Base-by-base conservation (phyloP, 768 basidiomycete species). In the Russula brevipes region DNA sequence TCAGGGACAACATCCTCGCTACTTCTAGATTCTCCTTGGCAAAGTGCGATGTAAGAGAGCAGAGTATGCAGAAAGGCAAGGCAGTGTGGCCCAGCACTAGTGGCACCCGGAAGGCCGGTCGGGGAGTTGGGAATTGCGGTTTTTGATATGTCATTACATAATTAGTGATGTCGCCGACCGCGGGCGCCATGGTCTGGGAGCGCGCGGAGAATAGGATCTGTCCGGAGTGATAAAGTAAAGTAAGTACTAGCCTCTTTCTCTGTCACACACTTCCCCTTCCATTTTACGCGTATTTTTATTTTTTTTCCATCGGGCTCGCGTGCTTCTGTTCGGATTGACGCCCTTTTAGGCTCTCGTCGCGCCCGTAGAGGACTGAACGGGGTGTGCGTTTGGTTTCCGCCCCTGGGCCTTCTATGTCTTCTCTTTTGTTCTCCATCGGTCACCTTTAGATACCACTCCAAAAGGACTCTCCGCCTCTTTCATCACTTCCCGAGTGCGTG, bases 241-340 rank as follows among this genome's bases (percentile, higher is more conserved):
- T 54, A 54, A 38, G 45, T 46, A 54, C 53, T 61, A 54, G 60
- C 6, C 59, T 39, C 16, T 54, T 60, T 54, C 7, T 42, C 10
- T 39, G 30, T 9, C 8, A 39, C 60, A 60, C 60, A 19, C 60
- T 60, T 60, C 59, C 42, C 46, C 44, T 60, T 60, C 60, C 60
- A 60, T 60, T 60, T 54, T 16, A 19, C 31, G 30, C 53, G 12
- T 24, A 47, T 47, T 33, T 60, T 60, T 38, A 4, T 17, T 39
- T 39, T 36, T 9, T 12, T 47, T 24, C 46, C 56, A 12, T 36
- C 45, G 44, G 30, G 33, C 56, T 16, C 5, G 10, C 3, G 24
- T 24, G 24, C 50, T 53, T 54, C 59, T 41, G 19, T 60, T 54
- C 38, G 59, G 59, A 59, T 60, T 60, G 59, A 60, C 59, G 53